Evolutionary conservation across 495 filamentous ascomycete genomes (phyloP).

Genomic region (Talaromyces liani): DNA sequence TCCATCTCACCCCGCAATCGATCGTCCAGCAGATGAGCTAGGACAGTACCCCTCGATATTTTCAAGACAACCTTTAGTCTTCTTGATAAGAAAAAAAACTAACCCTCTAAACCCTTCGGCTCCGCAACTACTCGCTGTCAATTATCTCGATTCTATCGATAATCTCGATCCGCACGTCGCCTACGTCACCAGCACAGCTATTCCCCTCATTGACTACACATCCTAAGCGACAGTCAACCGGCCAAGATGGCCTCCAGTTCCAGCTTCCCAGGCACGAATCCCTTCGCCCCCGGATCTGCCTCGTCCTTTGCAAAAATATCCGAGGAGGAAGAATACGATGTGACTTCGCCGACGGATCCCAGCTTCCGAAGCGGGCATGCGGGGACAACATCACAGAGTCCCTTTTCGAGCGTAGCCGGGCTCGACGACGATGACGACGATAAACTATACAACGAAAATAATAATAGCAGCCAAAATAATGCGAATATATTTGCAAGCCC

Average conservation of each 20-base stretch:
- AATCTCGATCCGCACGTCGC: neutral
- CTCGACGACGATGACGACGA: conserved; percentile 11
- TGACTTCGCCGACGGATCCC: conserved; percentile 55
- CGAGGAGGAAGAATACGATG: conserved; percentile 56
- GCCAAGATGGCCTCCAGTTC: conserved; percentile 43
- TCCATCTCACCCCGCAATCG: neutral
- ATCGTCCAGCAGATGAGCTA: neutral
- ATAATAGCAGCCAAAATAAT: neutral
- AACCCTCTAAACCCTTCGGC: neutral
- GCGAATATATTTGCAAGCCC: conserved; percentile 29
- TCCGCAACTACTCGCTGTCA: neutral
- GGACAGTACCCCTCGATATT: neutral
- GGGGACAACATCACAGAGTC: conserved; percentile 10
- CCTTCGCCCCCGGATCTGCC: conserved; percentile 34
- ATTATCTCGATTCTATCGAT: neutral
- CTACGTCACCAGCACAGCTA: neutral
- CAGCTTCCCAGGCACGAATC: conserved; percentile 51
- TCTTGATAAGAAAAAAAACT: neutral
- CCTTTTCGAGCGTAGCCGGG: conserved; percentile 24
- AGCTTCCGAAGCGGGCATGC: conserved; percentile 40
- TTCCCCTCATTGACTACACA: neutral
- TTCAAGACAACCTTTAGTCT: neutral
- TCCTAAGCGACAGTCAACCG: neutral
- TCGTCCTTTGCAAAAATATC: conserved; percentile 42
- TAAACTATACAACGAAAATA: neutral